Conservation (phyloP, 768 basidiomycete genomes). For the Panaeolus papilionaceus region DNA sequence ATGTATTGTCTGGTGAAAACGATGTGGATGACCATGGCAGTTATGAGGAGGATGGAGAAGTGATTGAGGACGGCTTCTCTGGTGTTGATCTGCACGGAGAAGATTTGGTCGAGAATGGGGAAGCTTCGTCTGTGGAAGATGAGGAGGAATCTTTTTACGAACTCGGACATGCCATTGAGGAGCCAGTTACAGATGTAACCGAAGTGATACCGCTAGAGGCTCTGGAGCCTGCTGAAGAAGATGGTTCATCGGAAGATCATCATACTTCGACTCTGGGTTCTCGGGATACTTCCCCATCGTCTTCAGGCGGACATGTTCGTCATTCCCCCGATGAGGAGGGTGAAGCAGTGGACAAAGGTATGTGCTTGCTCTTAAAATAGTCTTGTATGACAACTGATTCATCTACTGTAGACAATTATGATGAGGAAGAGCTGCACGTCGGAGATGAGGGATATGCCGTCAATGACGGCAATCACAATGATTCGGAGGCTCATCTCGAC, state of each 20-base stretch:
- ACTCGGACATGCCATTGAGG: neutral
- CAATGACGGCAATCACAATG: neutral
- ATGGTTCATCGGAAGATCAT: neutral
- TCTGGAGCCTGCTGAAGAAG: constrained; percentile 13
- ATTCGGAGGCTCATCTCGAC: neutral
- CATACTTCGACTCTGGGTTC: constrained; percentile 2
- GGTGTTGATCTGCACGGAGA: constrained; percentile 20
- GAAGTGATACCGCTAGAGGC: constrained; percentile 12
- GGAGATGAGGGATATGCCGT: constrained; percentile 10
- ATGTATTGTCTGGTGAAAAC: constrained; percentile 20
- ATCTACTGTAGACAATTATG: constrained; percentile 6
- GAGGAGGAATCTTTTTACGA: constrained; percentile 7
- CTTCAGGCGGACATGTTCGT: constrained; percentile 1
- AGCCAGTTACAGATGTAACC: neutral
- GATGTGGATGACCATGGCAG: constrained; percentile 17
- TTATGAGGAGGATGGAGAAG: constrained; percentile 17
- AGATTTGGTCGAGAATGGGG: constrained; percentile 16
- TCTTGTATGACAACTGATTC: neutral
- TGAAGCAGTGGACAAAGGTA: constrained; percentile 4
- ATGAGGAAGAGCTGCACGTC: constrained; percentile 10
- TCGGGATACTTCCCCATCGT: constrained; percentile 1
- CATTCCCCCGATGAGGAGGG: neutral
- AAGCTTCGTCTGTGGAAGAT: neutral
- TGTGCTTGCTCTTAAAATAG: neutral
- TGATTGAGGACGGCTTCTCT: neutral